phyloP scores from a whole-genome alignment of 2,329 filamentous ascomycete genomes.

The Magnaporthiopsis rhizophila region DNA sequence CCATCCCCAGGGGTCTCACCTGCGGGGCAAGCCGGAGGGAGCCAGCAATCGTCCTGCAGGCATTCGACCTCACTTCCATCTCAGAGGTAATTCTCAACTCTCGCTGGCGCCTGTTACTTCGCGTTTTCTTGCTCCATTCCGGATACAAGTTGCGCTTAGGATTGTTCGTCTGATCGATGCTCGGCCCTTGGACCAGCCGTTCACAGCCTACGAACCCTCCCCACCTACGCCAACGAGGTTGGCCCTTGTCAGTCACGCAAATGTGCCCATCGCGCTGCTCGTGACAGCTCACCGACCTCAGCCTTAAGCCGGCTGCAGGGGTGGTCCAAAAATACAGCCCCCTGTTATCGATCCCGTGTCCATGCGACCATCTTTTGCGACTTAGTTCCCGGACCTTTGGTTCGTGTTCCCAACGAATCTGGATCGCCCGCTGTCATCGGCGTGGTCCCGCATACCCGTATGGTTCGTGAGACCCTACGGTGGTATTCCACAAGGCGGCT shows the following conservation, averaged over 20 bases:
- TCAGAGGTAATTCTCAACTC: not conserved
- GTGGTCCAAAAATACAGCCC: not conserved
- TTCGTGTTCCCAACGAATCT: not conserved
- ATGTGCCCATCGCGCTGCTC: not conserved
- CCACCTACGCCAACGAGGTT: not conserved
- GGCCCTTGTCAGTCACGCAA: not conserved
- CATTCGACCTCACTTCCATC: not conserved
- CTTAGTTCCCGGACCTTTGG: not conserved
- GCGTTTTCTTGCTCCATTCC: not conserved
- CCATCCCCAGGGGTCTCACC: not conserved
- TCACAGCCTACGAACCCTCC: not conserved
- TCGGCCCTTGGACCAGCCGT: not conserved
- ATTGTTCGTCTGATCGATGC: not conserved
- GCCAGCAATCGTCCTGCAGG: not conserved
- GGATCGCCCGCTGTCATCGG: too few species aligned
- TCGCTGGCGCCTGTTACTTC: not conserved
- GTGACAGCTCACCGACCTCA: not conserved
- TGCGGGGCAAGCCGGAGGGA: not conserved
- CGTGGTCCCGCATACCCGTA: too few species aligned
- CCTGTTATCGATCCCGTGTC: not conserved
- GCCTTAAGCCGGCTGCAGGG: not conserved
- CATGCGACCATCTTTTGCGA: not conserved
- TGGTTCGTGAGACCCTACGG: too few species aligned
- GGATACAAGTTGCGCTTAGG: not conserved
- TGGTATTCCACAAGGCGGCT: too few species aligned